These are phyloP conservation scores for Linanthus parryae DNA, from an alignment of 148 eudicot species.

Conservation along the genomic window DNA sequence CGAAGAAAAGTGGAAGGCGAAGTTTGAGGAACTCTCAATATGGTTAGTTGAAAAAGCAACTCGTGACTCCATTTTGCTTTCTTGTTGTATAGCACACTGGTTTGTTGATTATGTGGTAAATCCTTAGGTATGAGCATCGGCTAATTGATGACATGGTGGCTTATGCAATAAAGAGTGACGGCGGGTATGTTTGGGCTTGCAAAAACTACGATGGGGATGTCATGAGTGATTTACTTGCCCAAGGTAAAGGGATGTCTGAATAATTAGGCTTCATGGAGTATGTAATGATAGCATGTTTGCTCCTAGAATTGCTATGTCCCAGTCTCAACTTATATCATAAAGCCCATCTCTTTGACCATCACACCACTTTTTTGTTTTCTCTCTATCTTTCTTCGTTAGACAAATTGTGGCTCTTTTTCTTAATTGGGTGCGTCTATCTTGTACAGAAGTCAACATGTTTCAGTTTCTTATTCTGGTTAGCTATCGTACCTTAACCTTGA, in stretches of 20 bases:
- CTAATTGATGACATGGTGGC: conserved; percentile 87
- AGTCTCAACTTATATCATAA: too few species aligned
- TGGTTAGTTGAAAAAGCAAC: conserved; percentile 29
- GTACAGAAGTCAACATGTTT: too few species aligned
- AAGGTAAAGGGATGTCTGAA: conserved; percentile 33
- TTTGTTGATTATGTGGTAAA: conserved; percentile 5
- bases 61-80: conserved; percentile 3
- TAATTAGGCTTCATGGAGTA: conserved; percentile 1
- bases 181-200: conserved; percentile 86
- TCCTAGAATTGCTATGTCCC: not conserved
- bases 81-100: conserved; percentile 5
- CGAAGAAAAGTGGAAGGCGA: conserved; percentile 61
- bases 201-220: conserved; percentile 83
- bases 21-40: conserved; percentile 69
- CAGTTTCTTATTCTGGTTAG: too few species aligned
- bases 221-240: conserved; percentile 78
- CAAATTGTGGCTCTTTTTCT: too few species aligned
- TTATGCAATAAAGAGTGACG: conserved; percentile 64
- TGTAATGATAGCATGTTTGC: not conserved
- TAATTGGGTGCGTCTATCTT: too few species aligned
- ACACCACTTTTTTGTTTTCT: too few species aligned
- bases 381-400: too few species aligned
- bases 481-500: too few species aligned
- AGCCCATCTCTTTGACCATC: too few species aligned
- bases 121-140: conserved; percentile 70